Conservation (phyloP, 2,329 filamentous ascomycete species). For the Trichoderma aggressivum region DNA sequence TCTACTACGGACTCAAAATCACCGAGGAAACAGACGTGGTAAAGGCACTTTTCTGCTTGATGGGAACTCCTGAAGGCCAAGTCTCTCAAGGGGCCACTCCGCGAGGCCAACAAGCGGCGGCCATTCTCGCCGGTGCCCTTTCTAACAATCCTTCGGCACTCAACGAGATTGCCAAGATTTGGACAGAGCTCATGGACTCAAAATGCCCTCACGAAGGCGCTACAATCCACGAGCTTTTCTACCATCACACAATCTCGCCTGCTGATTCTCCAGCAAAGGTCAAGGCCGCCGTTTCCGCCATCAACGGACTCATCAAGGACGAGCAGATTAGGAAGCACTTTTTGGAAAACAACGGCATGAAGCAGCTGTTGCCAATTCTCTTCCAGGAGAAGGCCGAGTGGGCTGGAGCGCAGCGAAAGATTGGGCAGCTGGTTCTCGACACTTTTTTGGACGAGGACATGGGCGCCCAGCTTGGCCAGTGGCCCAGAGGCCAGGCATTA, state of each 20-base stretch:
- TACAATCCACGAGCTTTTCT: constrained; percentile 39
- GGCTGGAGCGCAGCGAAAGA: constrained; percentile 50
- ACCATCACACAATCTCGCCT: constrained; percentile 38
- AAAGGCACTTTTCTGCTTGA: constrained; percentile 55
- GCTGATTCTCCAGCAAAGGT: constrained; percentile 28
- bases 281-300: constrained; percentile 45
- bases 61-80: constrained; percentile 34
- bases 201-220: constrained; percentile 33
- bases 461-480: constrained; percentile 56
- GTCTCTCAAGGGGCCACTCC: constrained; percentile 29
- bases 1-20: constrained; percentile 66
- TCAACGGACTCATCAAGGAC: constrained; percentile 57
- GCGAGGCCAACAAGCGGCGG: constrained; percentile 52
- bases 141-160: constrained; percentile 65
- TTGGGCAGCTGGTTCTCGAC: constrained; percentile 58
- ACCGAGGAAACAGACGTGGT: constrained; percentile 53
- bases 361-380: constrained; percentile 52
- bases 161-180: constrained; percentile 46
- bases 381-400: constrained; percentile 46
- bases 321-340: constrained; percentile 53
- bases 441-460: constrained; percentile 65
- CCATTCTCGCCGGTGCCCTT: constrained; percentile 54
- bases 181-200: constrained; percentile 41
- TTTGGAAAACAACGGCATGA: constrained; percentile 52
- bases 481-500: constrained; percentile 43